A percentile compares a stretch with the other conserved stretches of the same genome.
These are phyloP conservation scores for Fusarium albosuccineum DNA, from an alignment of 2,329 filamentous ascomycete genomes.

Conservation along the genomic window DNA sequence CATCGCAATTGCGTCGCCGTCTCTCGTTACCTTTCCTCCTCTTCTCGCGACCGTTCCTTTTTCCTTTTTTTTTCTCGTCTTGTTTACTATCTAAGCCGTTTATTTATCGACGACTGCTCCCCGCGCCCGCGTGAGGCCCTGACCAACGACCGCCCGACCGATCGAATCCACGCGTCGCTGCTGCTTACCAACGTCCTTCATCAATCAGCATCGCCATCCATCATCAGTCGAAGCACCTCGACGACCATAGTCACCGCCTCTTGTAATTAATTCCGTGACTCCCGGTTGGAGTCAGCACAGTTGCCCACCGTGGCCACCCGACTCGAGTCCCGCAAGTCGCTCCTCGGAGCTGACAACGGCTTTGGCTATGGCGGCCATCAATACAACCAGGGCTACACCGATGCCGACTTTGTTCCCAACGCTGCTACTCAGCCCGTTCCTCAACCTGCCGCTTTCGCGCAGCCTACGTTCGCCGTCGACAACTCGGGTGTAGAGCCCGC, in stretches of 20 bases:
- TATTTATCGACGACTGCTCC: conserved; percentile 19
- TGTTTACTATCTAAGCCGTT: conserved; percentile 25
- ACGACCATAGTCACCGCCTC: conserved; percentile 24
- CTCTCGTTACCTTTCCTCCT: conserved; percentile 34
- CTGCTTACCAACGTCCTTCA: conserved; percentile 14
- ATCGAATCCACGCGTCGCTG: conserved; percentile 31
- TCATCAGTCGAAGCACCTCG: conserved; percentile 29
- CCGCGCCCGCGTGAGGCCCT: conserved; percentile 28
- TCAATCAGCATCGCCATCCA: conserved; percentile 16
- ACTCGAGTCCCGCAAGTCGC: conserved; percentile 57
- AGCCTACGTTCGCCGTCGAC: conserved; percentile 48
- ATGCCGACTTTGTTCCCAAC: conserved; percentile 39
- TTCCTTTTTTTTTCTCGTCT: conserved; percentile 13
- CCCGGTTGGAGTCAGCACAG: conserved; percentile 52
- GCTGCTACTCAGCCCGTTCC: conserved; percentile 36
- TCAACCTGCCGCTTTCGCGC: conserved; percentile 41
- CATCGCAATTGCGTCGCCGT: conserved; percentile 31
- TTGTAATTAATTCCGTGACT: conserved; percentile 46
- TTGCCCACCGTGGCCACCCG: conserved; percentile 56
- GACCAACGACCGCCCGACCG: conserved; percentile 32
- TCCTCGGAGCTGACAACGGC: conserved; percentile 55
- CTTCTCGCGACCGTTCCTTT: conserved; percentile 26
- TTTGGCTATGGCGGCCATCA: conserved; percentile 53
- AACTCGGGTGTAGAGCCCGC: conserved; percentile 46
- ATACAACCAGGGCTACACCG: conserved; percentile 51